Percentiles rank a stretch among this genome's conserved stretches.
Conservation (phyloP, 768 basidiomycete species). For the Lentinula raphanica region DNA sequence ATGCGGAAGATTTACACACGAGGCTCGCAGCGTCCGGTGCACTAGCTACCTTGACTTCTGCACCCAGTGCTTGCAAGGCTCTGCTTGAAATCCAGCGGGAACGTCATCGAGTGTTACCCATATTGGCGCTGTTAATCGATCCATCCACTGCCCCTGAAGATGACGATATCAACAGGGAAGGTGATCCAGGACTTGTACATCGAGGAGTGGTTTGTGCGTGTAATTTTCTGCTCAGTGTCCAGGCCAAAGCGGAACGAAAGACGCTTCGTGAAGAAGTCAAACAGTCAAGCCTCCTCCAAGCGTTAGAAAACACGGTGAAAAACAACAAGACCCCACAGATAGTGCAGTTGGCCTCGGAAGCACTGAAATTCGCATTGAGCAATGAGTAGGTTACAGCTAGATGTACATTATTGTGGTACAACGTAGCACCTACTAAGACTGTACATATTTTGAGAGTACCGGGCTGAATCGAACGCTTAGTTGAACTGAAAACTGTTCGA, state of each 20-base stretch:
- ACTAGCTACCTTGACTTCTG: constrained; percentile 71
- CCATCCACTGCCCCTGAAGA: constrained; percentile 38
- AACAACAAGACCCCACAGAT: constrained; percentile 35
- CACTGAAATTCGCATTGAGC: constrained; percentile 31
- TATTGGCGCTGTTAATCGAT: constrained; percentile 65
- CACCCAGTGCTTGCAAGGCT: constrained; percentile 51
- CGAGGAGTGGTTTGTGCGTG: constrained; percentile 72
- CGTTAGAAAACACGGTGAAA: constrained; percentile 48
- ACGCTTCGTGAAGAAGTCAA: constrained; percentile 47
- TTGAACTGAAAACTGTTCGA: too few species aligned
- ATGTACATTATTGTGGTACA: too few species aligned
- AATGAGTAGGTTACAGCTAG: too few species aligned
- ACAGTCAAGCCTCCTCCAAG: constrained; percentile 46
- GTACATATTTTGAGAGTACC: too few species aligned
- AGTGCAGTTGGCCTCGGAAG: constrained; percentile 45
- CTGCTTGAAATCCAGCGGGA: constrained; percentile 65
- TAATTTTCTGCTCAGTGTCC: constrained; percentile 52
- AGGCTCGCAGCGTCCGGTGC: constrained; percentile 89
- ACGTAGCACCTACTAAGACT: too few species aligned
- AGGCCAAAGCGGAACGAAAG: constrained; percentile 31
- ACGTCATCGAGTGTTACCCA: constrained; percentile 54
- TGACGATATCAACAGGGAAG: constrained; percentile 18
- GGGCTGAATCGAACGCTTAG: too few species aligned
- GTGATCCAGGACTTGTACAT: constrained; percentile 64
- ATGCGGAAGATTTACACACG: constrained; percentile 81